Evolutionary conservation across 2,329 filamentous ascomycete species (phyloP), one percentile per base, ranked within the genome.

Genomic region (Emmonsiellopsis sp.): DNA sequence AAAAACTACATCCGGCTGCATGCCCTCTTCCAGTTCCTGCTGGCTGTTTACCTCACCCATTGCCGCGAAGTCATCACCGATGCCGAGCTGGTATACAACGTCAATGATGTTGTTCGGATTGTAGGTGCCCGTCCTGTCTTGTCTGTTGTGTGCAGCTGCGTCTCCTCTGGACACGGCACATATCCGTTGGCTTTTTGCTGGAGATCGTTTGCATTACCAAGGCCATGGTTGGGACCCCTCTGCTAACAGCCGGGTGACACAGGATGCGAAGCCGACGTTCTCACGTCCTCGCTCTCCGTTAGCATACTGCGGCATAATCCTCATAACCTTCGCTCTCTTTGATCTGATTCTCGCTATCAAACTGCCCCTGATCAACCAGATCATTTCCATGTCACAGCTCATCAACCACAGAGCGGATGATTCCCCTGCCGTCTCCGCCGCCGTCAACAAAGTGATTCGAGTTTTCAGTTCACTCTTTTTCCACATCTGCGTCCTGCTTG

Each of bases 101-200:
- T 95, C 31, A 89, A 89, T 52, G 86, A 94, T 69, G 83, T 87
- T 51, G 87, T 94, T 83, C 82, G 85, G 61, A 80, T 95, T 67
- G 88, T 92, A 77, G 53, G 50, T 39, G 53, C 47, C 21, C 32
- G 13, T 17, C 17, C 32, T 4, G 31, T 2, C 44, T 47, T 31
- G 36, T 39, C 36, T 39, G 0, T 9, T 39, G 9, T 39, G 13
- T 39, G 9, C 13, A 39, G 9, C 17, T 17, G 17, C 17, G 17
- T 17, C 17, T 17, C 17, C 17, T 17, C 17, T 47, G 4, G 21
- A 17, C 5, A 34, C 40, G 10, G 14, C 14, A 1, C 3, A 27
- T 27, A 27, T 27, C 1, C 21, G 21, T 27, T 27, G 21, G 21
- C 21, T 1, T 27, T 27, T 27, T 27, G 21, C 39, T 34, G 11